Evolutionary conservation across 768 basidiomycete species (phyloP).

Genomic region (Dacryopinax spathularia): DNA sequence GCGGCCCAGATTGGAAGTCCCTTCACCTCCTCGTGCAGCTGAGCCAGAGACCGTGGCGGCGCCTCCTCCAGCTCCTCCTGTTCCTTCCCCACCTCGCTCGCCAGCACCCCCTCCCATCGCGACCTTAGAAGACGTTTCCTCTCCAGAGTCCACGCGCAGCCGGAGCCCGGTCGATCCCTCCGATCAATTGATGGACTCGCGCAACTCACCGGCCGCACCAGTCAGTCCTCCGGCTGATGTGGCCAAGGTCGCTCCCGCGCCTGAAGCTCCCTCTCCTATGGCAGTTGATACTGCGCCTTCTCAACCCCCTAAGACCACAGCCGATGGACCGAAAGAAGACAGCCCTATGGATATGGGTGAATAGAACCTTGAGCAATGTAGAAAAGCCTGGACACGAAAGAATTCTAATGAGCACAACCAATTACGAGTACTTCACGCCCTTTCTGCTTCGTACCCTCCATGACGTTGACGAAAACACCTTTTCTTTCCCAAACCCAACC

Average conservation of each 20-base stretch:
- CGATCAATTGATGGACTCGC: neutral
- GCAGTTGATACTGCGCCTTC: neutral
- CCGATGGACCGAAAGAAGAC: neutral
- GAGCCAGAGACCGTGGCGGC: neutral
- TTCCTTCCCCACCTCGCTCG: neutral
- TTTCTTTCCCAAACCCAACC: neutral
- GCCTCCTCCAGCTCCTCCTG: neutral
- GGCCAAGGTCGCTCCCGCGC: neutral
- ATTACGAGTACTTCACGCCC: neutral
- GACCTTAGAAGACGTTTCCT: neutral
- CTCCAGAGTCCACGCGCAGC: neutral
- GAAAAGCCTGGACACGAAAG: slow-evolving; percentile 1
- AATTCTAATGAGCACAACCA: neutral
- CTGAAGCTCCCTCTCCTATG: neutral
- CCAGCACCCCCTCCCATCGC: neutral
- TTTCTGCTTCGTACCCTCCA: neutral
- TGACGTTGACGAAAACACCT: neutral
- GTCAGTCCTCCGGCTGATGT: neutral
- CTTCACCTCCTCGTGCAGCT: neutral
- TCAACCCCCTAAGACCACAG: neutral
- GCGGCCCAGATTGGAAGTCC: neutral
- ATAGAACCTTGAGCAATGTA: neutral
- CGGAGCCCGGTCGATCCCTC: neutral
- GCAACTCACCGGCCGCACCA: neutral
- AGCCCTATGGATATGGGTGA: slow-evolving; percentile 4